Base-by-base conservation (phyloP, 768 basidiomycete species). In the Trametes meyenii region DNA sequence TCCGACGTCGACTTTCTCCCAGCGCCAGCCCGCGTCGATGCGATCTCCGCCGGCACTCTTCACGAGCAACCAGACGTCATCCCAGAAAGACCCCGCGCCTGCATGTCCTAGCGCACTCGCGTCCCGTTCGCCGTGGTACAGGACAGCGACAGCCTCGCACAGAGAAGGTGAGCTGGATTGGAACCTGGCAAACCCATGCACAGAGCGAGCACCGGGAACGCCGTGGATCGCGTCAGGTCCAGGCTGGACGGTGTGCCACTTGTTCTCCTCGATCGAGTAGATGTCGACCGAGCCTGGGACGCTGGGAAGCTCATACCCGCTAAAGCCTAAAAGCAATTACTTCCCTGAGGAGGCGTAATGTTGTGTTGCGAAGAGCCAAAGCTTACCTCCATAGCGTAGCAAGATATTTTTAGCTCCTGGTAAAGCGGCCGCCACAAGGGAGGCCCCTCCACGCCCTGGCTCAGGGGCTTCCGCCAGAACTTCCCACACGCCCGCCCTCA, bases 361-460 rank as follows among this genome's bases (percentile, higher is more conserved):
- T 17, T 12, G 12, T 24, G 26, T 33, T 29, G 33, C 5, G 6
- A 55, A 21, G 12, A 23, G 3, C 1, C 23, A 23, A 46, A 46
- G 45, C 58, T 38, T 45, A 74, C 75, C 74, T 19, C 76, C 79
- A 60, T 75, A 80, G 5, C 79, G 74, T 29, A 80, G 50, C 33
- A 79, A 69, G 11, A 74, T 70, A 17, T 66, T 58, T 1, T 35
- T 50, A 10, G 64, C 65, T 5, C 61, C 52, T 0, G 44, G n/a
- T 8, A 67, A 26, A 23, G 68, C 57, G 13, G 69, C 60, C 24
- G 75, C 59, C 6, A 71, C 69, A 52, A 80, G 71, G n/a, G 71
- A 72, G 0, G 79, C 80, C 2, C 80, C 80, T 6, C 78, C 77
- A 17, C 78, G 73, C 1, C 72, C 71, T 2, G 75, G 76, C 4